A percentile compares a stretch with the other conserved stretches of the same genome.
These are phyloP conservation scores for Fusarium nanum DNA, from an alignment of 2,329 filamentous ascomycete genomes.

Conservation along the genomic window DNA sequence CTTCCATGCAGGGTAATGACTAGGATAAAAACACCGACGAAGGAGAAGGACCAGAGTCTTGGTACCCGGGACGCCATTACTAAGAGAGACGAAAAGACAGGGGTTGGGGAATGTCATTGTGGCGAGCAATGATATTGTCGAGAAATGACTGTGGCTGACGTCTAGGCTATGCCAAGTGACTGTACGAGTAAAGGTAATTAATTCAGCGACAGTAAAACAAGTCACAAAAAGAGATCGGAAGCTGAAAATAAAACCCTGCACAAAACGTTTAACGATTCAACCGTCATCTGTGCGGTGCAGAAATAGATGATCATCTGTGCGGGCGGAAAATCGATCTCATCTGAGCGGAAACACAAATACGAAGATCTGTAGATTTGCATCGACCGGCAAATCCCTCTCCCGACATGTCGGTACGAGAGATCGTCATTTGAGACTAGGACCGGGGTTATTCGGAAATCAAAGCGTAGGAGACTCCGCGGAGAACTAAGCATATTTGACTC, in stretches of 20 bases:
- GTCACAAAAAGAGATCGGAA: background rate
- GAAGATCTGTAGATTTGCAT: conserved; percentile 1
- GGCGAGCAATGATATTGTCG: background rate
- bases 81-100: background rate
- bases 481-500: background rate
- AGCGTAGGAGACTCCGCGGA: background rate
- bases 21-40: background rate
- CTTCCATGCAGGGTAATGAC: background rate
- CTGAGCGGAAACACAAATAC: background rate
- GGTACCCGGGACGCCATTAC: background rate
- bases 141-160: background rate
- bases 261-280: background rate
- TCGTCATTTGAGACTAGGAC: background rate
- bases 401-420: background rate
- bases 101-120: background rate
- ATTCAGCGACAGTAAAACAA: background rate
- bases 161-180: too few species aligned
- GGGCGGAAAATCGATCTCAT: background rate
- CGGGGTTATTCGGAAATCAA: conserved; percentile 3
- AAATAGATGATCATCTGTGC: background rate
- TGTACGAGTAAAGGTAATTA: background rate
- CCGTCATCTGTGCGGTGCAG: background rate
- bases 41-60: background rate
- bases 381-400: conserved; percentile 2
- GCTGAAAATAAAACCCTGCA: background rate